phyloP scores from a whole-genome alignment of 345 rosid genomes.

The Euphorbia lathyris region DNA sequence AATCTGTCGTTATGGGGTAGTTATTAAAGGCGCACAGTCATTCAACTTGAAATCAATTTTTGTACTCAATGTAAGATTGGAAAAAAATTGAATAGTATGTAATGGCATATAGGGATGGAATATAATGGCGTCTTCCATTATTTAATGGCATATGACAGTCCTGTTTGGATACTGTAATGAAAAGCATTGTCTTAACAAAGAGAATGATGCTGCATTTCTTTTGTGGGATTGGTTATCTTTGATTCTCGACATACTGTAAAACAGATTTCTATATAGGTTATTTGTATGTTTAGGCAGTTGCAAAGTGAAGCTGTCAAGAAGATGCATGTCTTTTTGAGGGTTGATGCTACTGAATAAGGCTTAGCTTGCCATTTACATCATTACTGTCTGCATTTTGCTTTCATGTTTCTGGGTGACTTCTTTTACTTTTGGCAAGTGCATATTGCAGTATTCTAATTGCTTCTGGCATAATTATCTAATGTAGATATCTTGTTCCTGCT shows the following conservation, averaged over 20 bases:
- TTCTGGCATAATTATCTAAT: background rate
- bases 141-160: too few species aligned
- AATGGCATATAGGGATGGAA: too few species aligned
- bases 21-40: too few species aligned
- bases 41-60: too few species aligned
- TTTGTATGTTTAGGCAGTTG: background rate
- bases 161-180: too few species aligned
- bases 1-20: too few species aligned
- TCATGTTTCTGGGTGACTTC: background rate
- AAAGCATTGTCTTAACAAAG: too few species aligned
- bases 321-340: background rate
- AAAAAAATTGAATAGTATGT: too few species aligned
- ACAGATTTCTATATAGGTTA: background rate
- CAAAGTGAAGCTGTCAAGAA: background rate
- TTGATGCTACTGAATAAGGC: background rate
- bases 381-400: background rate
- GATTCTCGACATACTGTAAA: background rate
- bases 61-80: too few species aligned
- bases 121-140: too few species aligned
- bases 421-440: background rate
- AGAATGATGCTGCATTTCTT: too few species aligned
- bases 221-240: too few species aligned
- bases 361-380: background rate
- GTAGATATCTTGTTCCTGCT: constrained; percentile 78
- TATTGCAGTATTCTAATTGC: background rate